These are phyloP conservation scores for Termitomyces sp. DNA, from an alignment of 768 basidiomycete genomes.

Conservation along the genomic window DNA sequence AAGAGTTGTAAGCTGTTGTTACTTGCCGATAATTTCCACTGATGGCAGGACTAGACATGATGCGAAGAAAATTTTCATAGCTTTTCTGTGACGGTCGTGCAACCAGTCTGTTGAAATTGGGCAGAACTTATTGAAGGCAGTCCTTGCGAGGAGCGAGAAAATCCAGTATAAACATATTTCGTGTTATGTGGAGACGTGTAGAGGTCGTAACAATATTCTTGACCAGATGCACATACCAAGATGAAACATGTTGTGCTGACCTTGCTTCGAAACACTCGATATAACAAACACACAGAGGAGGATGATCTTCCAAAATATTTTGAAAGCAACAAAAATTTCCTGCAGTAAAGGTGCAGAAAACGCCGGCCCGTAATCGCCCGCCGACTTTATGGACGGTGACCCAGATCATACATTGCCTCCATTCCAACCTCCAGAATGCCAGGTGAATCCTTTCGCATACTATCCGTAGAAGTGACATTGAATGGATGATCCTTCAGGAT, in stretches of 20 bases:
- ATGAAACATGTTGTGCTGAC: not conserved
- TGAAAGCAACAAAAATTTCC: not conserved
- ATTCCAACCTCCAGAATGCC: slow-evolving; percentile 7
- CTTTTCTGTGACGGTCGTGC: not conserved
- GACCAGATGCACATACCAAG: not conserved
- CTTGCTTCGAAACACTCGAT: not conserved
- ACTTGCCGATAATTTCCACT: too few relatives aligned
- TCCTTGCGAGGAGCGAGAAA: not conserved
- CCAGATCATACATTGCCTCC: not conserved
- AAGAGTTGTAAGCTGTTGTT: too few relatives aligned
- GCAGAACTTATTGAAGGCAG: not conserved
- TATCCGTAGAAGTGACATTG: not conserved
- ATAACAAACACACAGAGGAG: not conserved
- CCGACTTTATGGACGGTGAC: not conserved
- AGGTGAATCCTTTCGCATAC: not conserved
- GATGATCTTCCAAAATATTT: not conserved
- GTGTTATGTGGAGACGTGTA: too few relatives aligned
- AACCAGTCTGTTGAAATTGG: not conserved
- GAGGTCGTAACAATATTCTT: too few relatives aligned
- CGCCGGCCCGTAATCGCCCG: not conserved
- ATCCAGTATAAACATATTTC: too few relatives aligned
- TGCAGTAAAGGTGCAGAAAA: not conserved
- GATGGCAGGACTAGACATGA: not conserved
- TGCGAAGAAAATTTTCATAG: not conserved
- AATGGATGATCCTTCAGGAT: not conserved